These are phyloP conservation scores for Cladosporium sp. DNA, from an alignment of 2,329 filamentous ascomycete genomes.

Conservation along the genomic window DNA sequence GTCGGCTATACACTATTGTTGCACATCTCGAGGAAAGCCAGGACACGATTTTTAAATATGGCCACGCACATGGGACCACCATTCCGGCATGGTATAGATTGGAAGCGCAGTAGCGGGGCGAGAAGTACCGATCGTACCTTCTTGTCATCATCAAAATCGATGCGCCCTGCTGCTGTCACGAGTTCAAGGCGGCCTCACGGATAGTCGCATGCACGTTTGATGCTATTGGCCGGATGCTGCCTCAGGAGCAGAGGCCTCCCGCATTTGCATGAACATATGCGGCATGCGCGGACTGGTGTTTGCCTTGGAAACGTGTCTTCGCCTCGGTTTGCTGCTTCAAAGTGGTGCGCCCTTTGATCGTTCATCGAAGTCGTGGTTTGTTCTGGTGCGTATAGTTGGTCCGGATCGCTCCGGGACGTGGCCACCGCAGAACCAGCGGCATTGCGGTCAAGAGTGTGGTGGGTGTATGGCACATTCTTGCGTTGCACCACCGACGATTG, in stretches of 20 bases:
- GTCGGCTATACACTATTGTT: background rate
- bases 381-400: background rate
- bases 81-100: background rate
- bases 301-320: constrained; percentile 16
- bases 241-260: constrained; percentile 10
- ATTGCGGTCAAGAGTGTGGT: constrained; percentile 2
- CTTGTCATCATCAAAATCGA: constrained; percentile 7
- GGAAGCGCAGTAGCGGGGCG: constrained; percentile 2
- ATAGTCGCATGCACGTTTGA: background rate
- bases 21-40: background rate
- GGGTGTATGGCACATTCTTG: background rate
- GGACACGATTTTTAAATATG: background rate
- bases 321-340: constrained; percentile 15
- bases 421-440: background rate
- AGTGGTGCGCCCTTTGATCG: background rate
- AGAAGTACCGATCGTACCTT: constrained; percentile 1
- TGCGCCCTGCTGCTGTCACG: background rate
- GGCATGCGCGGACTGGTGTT: constrained; percentile 1
- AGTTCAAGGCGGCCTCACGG: constrained; percentile 8
- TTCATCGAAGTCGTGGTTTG: constrained; percentile 1
- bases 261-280: constrained; percentile 17
- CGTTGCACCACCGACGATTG: constrained; percentile 1
- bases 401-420: constrained; percentile 1
- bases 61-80: background rate
- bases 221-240: constrained; percentile 3